Evolutionary conservation across 2,329 filamentous ascomycete species (phyloP).

Genomic region (Fusarium nygamai): DNA sequence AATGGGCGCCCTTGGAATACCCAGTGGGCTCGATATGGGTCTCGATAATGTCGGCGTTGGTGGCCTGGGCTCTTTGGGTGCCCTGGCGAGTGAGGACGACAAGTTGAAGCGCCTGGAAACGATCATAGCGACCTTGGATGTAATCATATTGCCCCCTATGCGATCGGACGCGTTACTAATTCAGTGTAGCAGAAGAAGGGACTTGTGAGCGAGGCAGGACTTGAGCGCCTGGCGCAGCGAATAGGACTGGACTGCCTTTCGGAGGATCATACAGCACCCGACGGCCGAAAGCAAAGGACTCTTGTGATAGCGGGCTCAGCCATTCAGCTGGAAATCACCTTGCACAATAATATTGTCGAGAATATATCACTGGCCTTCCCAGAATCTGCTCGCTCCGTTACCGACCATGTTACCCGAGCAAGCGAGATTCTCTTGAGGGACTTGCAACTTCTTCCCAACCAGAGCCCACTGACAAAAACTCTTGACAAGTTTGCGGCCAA

Average conservation of each 20-base stretch:
- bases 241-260: slow-evolving; percentile 73
- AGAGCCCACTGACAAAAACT: slow-evolving; percentile 74
- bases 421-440: slow-evolving; percentile 73
- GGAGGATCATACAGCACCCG: slow-evolving; percentile 61
- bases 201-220: slow-evolving; percentile 76
- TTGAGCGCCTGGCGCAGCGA: slow-evolving; percentile 75
- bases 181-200: slow-evolving; percentile 60
- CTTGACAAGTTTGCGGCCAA: slow-evolving; percentile 77
- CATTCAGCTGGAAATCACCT: slow-evolving; percentile 68
- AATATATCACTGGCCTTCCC: slow-evolving; percentile 72
- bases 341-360: slow-evolving; percentile 70
- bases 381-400: slow-evolving; percentile 66
- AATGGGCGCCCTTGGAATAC: slow-evolving; percentile 65
- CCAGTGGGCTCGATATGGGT: slow-evolving; percentile 60
- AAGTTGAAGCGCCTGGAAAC: slow-evolving; percentile 63
- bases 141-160: slow-evolving; percentile 43
- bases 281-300: slow-evolving; percentile 61
- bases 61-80: slow-evolving; percentile 54
- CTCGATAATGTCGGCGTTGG: slow-evolving; percentile 62
- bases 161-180: not conserved
- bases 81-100: slow-evolving; percentile 62
- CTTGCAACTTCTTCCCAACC: slow-evolving; percentile 66
- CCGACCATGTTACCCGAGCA: slow-evolving; percentile 69
- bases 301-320: slow-evolving; percentile 71
- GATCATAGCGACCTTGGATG: slow-evolving; percentile 61